Conservation (phyloP, 176 grass and related monocot species). For the Oryza australiensis region DNA sequence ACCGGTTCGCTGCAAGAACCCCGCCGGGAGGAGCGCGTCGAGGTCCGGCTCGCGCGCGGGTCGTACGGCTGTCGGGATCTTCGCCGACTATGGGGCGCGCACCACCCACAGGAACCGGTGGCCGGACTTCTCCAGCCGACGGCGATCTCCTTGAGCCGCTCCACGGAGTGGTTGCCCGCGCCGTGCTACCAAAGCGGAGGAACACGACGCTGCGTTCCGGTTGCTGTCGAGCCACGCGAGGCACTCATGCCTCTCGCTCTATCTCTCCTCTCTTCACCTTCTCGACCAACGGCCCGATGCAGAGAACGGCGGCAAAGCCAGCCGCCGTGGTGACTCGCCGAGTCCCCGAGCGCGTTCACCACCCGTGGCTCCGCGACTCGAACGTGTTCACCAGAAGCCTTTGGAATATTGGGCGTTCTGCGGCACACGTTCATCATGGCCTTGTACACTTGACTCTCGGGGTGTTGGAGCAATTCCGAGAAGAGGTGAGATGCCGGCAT, state of each 20-base stretch:
- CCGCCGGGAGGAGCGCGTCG: conserved; percentile 6
- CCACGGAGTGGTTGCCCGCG: not conserved
- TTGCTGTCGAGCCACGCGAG: conserved; percentile 48
- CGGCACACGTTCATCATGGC: not conserved
- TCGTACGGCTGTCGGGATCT: not conserved
- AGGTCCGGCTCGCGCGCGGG: conserved; percentile 19
- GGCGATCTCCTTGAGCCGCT: conserved; percentile 45
- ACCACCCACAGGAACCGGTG: conserved; percentile 48
- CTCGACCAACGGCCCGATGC: conserved; percentile 44
- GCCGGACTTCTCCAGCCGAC: conserved; percentile 40
- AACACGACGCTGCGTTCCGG: conserved; percentile 36
- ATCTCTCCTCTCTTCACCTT: too few species aligned
- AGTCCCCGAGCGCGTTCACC: conserved; percentile 21
- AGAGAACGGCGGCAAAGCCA: conserved; percentile 5
- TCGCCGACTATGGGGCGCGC: too few species aligned
- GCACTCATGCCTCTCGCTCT: conserved; percentile 17
- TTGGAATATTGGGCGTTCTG: not conserved
- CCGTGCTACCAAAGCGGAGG: conserved; percentile 53
- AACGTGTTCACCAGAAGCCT: conserved; percentile 50
- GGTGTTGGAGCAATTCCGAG: not conserved
- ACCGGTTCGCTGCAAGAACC: conserved; percentile 31
- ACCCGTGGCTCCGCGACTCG: conserved; percentile 19
- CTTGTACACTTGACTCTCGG: conserved; percentile 21
- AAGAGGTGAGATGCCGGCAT: conserved; percentile 39
- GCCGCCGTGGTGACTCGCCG: not conserved